These are phyloP conservation scores for Phialocephala sp. DNA, from an alignment of 2,329 filamentous ascomycete species.

Conservation along the genomic window DNA sequence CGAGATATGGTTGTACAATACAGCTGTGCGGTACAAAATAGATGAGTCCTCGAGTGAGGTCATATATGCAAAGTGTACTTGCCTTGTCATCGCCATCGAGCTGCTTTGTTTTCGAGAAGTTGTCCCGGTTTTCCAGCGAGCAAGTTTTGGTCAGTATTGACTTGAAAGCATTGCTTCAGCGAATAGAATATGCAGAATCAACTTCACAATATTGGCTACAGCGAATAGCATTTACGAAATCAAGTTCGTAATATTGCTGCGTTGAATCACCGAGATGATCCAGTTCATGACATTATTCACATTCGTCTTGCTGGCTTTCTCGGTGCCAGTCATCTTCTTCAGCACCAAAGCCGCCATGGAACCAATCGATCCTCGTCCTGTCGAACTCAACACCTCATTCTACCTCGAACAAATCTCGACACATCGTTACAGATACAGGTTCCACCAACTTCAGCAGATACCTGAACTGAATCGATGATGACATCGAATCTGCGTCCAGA, in stretches of 20 bases:
- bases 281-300: background rate
- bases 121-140: background rate
- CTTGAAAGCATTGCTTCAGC: background rate
- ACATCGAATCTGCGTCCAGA: background rate
- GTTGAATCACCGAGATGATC: conserved; percentile 1
- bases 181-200: background rate
- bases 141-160: no score
- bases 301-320: background rate
- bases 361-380: background rate
- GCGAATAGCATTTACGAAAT: background rate
- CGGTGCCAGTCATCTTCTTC: conserved; percentile 9
- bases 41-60: background rate
- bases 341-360: conserved; percentile 11
- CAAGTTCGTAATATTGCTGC: no score
- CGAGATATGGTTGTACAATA: background rate
- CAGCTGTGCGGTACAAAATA: background rate
- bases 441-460: background rate
- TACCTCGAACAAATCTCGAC: background rate
- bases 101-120: background rate
- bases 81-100: background rate
- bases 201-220: no score
- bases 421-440: background rate
- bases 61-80: background rate
- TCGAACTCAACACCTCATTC: background rate
- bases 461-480: background rate